Evolutionary conservation across 345 rosid species (phyloP).

Genomic region (Angophora floribunda): DNA sequence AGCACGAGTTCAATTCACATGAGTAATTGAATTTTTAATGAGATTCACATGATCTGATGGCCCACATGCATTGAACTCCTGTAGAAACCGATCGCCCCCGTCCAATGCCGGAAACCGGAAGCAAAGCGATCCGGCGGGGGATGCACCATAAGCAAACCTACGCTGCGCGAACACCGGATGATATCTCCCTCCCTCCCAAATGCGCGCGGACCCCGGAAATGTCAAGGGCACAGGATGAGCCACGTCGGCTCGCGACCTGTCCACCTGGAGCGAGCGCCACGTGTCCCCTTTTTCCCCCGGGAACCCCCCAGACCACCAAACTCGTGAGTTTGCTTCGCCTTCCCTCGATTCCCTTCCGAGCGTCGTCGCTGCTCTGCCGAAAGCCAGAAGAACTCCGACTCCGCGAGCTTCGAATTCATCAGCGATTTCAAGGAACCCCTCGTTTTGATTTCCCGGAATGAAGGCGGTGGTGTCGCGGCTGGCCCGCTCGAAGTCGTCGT

Average conservation of each 20-base stretch:
- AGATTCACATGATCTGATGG: not conserved
- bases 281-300: not conserved
- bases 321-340: not conserved
- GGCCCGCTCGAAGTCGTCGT: conserved; percentile 24
- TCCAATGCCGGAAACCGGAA: not conserved
- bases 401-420: not conserved
- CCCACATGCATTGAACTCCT: not conserved
- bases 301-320: not conserved
- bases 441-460: conserved; percentile 5
- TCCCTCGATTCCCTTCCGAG: not conserved
- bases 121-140: not conserved
- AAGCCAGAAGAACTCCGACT: not conserved
- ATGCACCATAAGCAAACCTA: not conserved
- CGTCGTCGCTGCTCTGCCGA: not conserved
- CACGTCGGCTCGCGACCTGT: conserved; percentile 14
- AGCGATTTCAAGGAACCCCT: not conserved
- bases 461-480: conserved; percentile 28
- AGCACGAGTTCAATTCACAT: not conserved
- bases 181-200: too few relatives aligned
- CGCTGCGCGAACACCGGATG: not conserved
- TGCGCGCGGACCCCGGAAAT: not conserved
- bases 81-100: not conserved
- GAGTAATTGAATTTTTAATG: not conserved
- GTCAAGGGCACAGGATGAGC: conserved; percentile 10
- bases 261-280: conserved; percentile 15